Percentiles rank a stretch among this genome's conserved stretches.
Conservation (phyloP, 768 basidiomycete genomes). For the Phaffia australis region DNA sequence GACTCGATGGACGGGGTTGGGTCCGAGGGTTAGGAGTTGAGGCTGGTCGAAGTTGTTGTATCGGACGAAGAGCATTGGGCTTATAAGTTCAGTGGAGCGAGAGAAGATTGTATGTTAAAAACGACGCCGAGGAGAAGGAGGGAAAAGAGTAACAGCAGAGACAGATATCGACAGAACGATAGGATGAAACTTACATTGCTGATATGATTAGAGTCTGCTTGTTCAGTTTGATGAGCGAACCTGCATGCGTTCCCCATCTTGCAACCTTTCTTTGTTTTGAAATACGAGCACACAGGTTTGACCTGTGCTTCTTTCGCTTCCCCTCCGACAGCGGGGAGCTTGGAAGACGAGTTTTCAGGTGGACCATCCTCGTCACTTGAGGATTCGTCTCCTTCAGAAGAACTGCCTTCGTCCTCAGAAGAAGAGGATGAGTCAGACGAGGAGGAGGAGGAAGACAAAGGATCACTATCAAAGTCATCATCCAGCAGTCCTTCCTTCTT, state of each 20-base stretch:
- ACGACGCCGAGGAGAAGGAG: neutral
- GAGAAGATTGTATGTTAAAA: neutral
- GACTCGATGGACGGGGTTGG: constrained; percentile 1
- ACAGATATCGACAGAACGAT: neutral
- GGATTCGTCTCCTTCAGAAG: constrained; percentile 1
- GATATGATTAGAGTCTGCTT: neutral
- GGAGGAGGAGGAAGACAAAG: constrained; percentile 22
- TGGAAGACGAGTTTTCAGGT: neutral
- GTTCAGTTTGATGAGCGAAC: constrained; percentile 7
- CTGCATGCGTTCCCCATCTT: constrained; percentile 13
- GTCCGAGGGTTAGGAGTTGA: neutral
- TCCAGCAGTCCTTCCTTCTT: neutral
- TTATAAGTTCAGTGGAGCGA: neutral
- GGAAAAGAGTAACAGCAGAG: neutral
- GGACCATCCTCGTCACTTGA: neutral
- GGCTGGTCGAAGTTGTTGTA: neutral
- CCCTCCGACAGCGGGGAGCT: neutral
- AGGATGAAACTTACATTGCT: neutral
- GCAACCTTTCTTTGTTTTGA: constrained; percentile 13
- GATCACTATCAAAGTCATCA: constrained; percentile 32
- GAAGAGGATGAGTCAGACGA: constrained; percentile 8
- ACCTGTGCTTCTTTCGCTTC: neutral
- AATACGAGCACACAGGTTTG: constrained; percentile 18
- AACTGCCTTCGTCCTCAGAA: constrained; percentile 6
- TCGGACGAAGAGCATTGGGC: neutral